Evolutionary conservation across 2,329 filamentous ascomycete species (phyloP), one percentile per base, ranked within the genome.

Genomic region (Plenodomus tracheiphilus): DNA sequence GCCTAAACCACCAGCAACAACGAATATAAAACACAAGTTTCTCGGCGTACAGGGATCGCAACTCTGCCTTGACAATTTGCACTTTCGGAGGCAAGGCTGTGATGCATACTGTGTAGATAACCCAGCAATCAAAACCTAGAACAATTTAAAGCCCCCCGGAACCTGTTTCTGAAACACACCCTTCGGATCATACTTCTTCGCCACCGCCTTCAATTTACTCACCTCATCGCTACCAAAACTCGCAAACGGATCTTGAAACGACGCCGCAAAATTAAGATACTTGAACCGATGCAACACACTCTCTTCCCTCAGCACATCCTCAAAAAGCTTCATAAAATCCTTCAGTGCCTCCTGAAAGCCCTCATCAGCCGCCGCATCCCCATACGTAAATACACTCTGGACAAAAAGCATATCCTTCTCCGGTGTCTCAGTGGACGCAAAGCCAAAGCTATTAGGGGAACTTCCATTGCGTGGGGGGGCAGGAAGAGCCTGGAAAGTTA

Each of bases 201-300:
- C 51, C 1, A 62, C 56, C 18, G 41, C 28, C 22, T 39, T 47
- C 32, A 68, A 19, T 16, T 30, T 48, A 11, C 19, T 25, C 7
- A 57, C 20, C 9, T 50, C 46, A 11, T 49, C 47, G 4, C 37
- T 20, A 3, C 64, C 64, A 53, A 66, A 65, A 28, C 49, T 51
- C 11, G 10, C 42, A 7, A 62, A 32, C 5, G 70, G 69, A 39
- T 71, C 62, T 50, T 75, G 72, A 51, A 64, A 73, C 11, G 46
- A 44, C 2, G 61, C 68, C 8, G 72, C 71, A 47, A 72, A 74
- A 48, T 71, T 74, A 25, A 69, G 42, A 40, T 71, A 69, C 39
- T 53, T 53, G 38, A 42, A 55, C 1, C 22, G 47, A 30, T 55
- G 53, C 18, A 53, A 41, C 1, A 64, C 49, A 2, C 53, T 59